Percentiles rank a stretch among this genome's conserved stretches.
These are phyloP conservation scores for Pseudocercospora eumusae DNA, from an alignment of 2,329 filamentous ascomycete genomes.

Conservation along the genomic window DNA sequence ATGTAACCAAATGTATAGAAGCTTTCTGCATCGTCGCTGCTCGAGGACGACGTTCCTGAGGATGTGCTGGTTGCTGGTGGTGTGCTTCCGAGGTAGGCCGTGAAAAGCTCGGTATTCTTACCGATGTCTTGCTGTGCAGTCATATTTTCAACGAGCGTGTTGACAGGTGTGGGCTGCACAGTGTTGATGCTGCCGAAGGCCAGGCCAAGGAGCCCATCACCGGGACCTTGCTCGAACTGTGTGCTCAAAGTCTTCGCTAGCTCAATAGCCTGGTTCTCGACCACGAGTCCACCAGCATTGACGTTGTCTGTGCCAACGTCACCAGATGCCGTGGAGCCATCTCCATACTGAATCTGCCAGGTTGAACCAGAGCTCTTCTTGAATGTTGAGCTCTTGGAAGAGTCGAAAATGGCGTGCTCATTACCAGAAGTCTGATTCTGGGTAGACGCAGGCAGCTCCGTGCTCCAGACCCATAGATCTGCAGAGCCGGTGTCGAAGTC, in stretches of 20 bases:
- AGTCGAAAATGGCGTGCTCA: slow-evolving; percentile 59
- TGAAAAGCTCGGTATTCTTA: slow-evolving; percentile 60
- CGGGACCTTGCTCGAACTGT: slow-evolving; percentile 58
- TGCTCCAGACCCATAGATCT: slow-evolving; percentile 59
- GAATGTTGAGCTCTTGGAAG: slow-evolving; percentile 62
- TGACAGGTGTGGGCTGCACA: slow-evolving; percentile 51
- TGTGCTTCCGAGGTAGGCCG: slow-evolving; percentile 61
- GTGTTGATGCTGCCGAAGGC: slow-evolving; percentile 52
- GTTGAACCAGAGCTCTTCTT: slow-evolving; percentile 52
- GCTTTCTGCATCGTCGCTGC: slow-evolving; percentile 13
- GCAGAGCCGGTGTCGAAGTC: slow-evolving; percentile 72
- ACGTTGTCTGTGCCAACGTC: slow-evolving; percentile 66
- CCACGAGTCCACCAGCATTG: slow-evolving; percentile 60
- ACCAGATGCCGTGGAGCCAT: slow-evolving; percentile 65
- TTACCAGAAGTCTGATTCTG: slow-evolving; percentile 12
- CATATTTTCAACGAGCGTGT: slow-evolving; percentile 70
- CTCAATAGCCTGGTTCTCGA: slow-evolving; percentile 67
- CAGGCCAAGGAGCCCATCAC: slow-evolving; percentile 67
- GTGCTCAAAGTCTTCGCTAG: slow-evolving; percentile 61
- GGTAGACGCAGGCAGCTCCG: slow-evolving; percentile 24
- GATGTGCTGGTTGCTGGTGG: slow-evolving; percentile 44
- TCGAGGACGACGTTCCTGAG: slow-evolving; percentile 1
- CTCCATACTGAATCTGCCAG: slow-evolving; percentile 69
- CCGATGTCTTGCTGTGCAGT: slow-evolving; percentile 59
- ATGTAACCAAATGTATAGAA: slow-evolving; percentile 77